Base-by-base conservation (phyloP, 2,329 filamentous ascomycete genomes). In the Arthroderma sp. region DNA sequence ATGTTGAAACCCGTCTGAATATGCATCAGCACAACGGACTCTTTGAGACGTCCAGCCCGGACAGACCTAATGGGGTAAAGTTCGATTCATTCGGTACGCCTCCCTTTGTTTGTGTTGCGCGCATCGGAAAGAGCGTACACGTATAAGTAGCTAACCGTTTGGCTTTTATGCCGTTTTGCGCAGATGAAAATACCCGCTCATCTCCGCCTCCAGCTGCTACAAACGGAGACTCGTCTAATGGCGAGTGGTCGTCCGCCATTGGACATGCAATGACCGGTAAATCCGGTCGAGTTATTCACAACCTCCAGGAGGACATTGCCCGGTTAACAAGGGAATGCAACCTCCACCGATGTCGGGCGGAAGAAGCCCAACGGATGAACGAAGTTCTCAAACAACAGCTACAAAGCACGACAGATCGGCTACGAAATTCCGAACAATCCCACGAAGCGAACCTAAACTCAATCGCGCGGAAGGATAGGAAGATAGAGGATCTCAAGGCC, bases 261-360 rank as follows among this genome's bases (percentile, higher is more conserved):
- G 69, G 69, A 8, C 67, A 70, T 48, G 69, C 69, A 32, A 63
- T 66, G 27, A 67, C 65, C 5, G 69, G 69, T 34, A 72, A 72
- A 53, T 71, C 69, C 2, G 68, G 69, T 29, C 64, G 69, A 32
- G 69, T 72, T 15, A 72, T 72, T 43, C 68, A 72, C 48, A 66
- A 67, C 45, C 55, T 72, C 31, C 68, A 71, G 53, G 67, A 67
- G 49, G 68, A 72, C 39, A 71, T 71, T 47, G 69, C 69, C 29
- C 66, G 68, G 27, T 51, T 71, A 36, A 69, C 64, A 7, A 63
- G 69, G 11, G 69, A 72, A 48, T 66, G 63, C 49, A 64, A 61
- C 41, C 52, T 71, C 22, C 62, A 67, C 46, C 64, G 62, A 47
- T 67, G 62, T 30, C 63, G 63, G 9, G 62, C 63, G 5, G 69